Evolutionary conservation across 208 protist genomes (phyloP).

Genomic region (Acanthamoeba quina): DNA sequence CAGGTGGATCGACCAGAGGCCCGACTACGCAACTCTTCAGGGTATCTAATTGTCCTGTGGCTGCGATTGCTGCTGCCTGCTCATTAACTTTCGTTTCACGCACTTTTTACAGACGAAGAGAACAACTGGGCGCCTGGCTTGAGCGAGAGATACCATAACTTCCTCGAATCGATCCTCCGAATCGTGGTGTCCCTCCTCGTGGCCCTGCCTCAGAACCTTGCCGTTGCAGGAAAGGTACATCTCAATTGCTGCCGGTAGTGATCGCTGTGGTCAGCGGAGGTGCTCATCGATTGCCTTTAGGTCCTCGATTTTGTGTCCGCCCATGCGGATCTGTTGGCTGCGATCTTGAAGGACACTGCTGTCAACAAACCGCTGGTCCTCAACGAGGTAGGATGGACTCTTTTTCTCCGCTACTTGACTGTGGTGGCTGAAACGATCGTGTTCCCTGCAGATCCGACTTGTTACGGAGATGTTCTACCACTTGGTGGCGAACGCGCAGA

Average conservation of each 20-base stretch:
- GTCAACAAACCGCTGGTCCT: conserved; percentile 48
- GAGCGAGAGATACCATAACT: conserved; percentile 62
- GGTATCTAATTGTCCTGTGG: background rate
- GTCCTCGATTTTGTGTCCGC: conserved; percentile 62
- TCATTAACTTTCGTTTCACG: background rate
- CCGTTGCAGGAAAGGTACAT: conserved; percentile 31
- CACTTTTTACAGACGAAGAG: conserved; percentile 56
- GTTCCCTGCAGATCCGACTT: conserved; percentile 1
- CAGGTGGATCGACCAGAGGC: conserved; percentile 67
- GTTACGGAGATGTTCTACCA: conserved; percentile 68
- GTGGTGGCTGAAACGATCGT: background rate
- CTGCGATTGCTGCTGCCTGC: background rate
- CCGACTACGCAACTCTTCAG: conserved; percentile 46
- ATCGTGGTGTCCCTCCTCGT: conserved; percentile 71
- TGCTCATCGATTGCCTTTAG: background rate
- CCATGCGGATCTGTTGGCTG: conserved; percentile 45
- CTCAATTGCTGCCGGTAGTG: background rate
- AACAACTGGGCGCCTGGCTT: conserved; percentile 32
- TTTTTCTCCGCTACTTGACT: background rate
- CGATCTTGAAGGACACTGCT: conserved; percentile 63
- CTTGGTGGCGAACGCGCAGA: conserved; percentile 36
- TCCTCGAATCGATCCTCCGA: conserved; percentile 51
- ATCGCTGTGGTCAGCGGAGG: background rate
- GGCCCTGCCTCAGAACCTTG: conserved; percentile 66
- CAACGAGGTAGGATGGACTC: background rate